A percentile compares a stretch with the other conserved stretches of the same genome.
Conservation (phyloP, 495 filamentous ascomycete genomes). For the Penicillium lagena region DNA sequence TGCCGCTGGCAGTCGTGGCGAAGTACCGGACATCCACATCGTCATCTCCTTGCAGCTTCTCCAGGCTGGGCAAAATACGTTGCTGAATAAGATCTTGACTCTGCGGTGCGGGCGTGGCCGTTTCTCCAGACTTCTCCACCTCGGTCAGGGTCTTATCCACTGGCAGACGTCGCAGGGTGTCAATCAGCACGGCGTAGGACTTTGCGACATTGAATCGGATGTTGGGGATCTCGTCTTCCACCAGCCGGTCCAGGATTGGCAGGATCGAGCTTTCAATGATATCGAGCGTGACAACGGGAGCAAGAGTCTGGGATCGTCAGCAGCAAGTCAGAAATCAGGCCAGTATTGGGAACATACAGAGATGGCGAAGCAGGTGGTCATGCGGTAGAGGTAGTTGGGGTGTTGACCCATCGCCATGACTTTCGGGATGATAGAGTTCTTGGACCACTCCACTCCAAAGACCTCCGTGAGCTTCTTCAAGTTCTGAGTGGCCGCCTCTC, state of each 20-base stretch:
- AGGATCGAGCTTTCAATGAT: conserved; percentile 91
- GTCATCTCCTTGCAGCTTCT: conserved; percentile 92
- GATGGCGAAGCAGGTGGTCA: conserved; percentile 98
- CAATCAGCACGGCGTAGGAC: conserved; percentile 84
- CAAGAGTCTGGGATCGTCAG: conserved; percentile 65
- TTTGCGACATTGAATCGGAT: conserved; percentile 99
- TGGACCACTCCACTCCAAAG: conserved; percentile 97
- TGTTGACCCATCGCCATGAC: conserved; percentile 97
- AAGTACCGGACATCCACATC: conserved; percentile 98
- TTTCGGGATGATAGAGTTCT: conserved; percentile 93
- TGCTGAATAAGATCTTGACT: conserved; percentile 81
- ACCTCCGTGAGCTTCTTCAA: conserved; percentile 97
- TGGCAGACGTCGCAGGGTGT: conserved; percentile 82
- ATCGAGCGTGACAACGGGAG: conserved; percentile 82
- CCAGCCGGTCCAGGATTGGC: conserved; percentile 90
- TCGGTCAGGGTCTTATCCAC: conserved; percentile 78
- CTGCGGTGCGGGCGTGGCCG: conserved; percentile 56
- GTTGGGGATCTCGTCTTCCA: conserved; percentile 91
- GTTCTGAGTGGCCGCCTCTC: conserved; percentile 94
- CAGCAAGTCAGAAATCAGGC: conserved; percentile 12
- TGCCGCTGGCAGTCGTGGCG: conserved; percentile 62
- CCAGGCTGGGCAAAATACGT: conserved; percentile 79
- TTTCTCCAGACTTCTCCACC: conserved; percentile 69
- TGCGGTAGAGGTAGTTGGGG: conserved; percentile 97
- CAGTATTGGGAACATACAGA: conserved; percentile 58